These are phyloP conservation scores for Venturia effusa DNA, from an alignment of 2,329 filamentous ascomycete genomes.

Conservation along the genomic window DNA sequence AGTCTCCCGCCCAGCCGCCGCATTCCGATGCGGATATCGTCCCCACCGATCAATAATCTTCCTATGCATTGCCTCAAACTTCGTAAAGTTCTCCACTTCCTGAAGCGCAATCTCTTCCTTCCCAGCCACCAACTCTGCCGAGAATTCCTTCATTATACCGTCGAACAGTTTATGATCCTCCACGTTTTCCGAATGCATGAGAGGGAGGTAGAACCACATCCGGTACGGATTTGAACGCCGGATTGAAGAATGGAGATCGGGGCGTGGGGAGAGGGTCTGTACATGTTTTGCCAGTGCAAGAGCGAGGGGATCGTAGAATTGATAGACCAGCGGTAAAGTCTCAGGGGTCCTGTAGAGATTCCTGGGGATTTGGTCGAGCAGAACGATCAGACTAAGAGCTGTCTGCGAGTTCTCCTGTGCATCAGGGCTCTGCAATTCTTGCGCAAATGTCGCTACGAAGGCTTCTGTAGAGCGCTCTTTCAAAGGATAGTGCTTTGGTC, in stretches of 20 bases:
- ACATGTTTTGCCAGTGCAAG: too few species aligned
- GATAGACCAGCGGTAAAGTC: too few species aligned
- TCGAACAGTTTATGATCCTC: constrained; percentile 32
- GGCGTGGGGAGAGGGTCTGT: too few species aligned
- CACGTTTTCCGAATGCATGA: constrained; percentile 48
- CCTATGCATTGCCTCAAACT: constrained; percentile 33
- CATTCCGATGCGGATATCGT: constrained; percentile 50
- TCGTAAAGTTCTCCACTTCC: constrained; percentile 17
- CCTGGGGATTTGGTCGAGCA: too few species aligned
- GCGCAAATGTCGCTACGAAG: too few species aligned
- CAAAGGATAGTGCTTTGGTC: too few species aligned
- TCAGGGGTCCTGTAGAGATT: too few species aligned
- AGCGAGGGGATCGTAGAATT: too few species aligned
- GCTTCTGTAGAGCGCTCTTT: too few species aligned
- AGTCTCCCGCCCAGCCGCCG: constrained; percentile 35
- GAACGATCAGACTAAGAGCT: too few species aligned
- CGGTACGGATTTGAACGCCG: constrained; percentile 28
- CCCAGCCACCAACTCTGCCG: constrained; percentile 22
- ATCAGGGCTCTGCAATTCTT: too few species aligned
- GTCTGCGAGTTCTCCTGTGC: too few species aligned
- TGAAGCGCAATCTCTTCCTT: constrained; percentile 21
- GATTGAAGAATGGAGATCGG: constrained; percentile 22
- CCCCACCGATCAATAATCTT: constrained; percentile 44
- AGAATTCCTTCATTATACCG: constrained; percentile 22
- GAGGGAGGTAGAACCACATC: constrained; percentile 48